These are phyloP conservation scores for Trametes elegans DNA, from an alignment of 768 basidiomycete species.

Conservation along the genomic window DNA sequence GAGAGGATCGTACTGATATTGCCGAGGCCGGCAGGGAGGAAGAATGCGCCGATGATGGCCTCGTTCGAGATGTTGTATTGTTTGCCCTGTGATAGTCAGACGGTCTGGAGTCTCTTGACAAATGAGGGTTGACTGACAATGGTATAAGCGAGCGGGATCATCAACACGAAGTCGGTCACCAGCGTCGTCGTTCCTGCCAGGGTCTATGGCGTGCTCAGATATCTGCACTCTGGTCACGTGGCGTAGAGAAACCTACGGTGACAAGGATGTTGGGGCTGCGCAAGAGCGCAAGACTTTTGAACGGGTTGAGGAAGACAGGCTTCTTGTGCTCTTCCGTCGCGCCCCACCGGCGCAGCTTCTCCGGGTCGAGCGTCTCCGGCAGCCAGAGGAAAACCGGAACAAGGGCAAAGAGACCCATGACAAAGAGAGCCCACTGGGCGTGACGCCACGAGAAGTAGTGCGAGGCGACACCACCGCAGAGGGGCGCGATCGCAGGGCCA, in stretches of 20 bases:
- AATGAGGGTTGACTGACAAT: slow-evolving; percentile 44
- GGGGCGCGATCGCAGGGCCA: slow-evolving; percentile 61
- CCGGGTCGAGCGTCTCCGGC: slow-evolving; percentile 69
- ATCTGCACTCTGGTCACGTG: neutral
- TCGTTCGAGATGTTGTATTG: slow-evolving; percentile 56
- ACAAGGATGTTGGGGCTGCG: slow-evolving; percentile 58
- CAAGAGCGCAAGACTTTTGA: slow-evolving; percentile 48
- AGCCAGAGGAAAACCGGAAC: slow-evolving; percentile 43
- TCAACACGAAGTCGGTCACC: slow-evolving; percentile 36
- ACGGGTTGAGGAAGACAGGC: slow-evolving; percentile 54
- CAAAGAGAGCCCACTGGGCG: slow-evolving; percentile 49
- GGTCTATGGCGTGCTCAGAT: slow-evolving; percentile 32
- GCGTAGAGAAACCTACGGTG: slow-evolving; percentile 40
- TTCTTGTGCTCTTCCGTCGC: slow-evolving; percentile 10
- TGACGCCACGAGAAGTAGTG: slow-evolving; percentile 67
- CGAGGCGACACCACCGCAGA: slow-evolving; percentile 53
- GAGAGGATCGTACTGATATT: slow-evolving; percentile 47
- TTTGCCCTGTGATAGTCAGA: slow-evolving; percentile 42
- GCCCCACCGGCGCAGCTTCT: slow-evolving; percentile 44
- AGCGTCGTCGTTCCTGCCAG: slow-evolving; percentile 35
- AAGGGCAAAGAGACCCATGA: slow-evolving; percentile 39
- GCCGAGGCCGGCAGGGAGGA: slow-evolving; percentile 58
- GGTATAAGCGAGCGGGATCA: slow-evolving; percentile 65
- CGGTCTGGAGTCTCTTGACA: neutral
- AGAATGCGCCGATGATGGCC: slow-evolving; percentile 57